A percentile compares a stretch with the other conserved stretches of the same genome.
phyloP scores from a whole-genome alignment of 768 basidiomycete species.

The Tricholoma sp. region DNA sequence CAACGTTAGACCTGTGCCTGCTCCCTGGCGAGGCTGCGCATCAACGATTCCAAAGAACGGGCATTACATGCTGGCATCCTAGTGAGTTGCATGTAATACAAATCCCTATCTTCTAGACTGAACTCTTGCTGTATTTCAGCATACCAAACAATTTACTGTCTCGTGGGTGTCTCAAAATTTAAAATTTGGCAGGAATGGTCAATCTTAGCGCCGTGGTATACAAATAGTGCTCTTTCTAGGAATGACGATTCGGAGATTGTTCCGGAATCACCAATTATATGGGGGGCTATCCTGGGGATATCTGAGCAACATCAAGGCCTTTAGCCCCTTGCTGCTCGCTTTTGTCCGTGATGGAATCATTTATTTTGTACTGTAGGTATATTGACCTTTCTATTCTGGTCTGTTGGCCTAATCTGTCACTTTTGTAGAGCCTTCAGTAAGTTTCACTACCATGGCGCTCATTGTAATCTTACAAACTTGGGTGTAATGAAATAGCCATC shows the following conservation, averaged over 20 bases:
- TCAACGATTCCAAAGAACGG: too few relatives aligned
- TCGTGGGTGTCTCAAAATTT: too few relatives aligned
- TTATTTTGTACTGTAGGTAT: not conserved
- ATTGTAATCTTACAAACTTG: too few relatives aligned
- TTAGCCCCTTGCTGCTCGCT: not conserved
- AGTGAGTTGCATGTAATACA: too few relatives aligned
- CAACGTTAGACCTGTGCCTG: too few relatives aligned
- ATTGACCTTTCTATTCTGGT: not conserved
- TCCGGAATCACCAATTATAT: not conserved
- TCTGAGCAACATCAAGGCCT: not conserved
- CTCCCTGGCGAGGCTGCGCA: too few relatives aligned
- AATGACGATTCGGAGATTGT: not conserved
- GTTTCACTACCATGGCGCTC: not conserved
- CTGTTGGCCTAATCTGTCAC: not conserved
- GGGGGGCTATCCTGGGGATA: not conserved
- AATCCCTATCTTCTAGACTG: too few relatives aligned
- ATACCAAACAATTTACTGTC: too few relatives aligned
- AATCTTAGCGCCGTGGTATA: not conserved
- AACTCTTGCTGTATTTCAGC: too few relatives aligned
- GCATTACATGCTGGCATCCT: too few relatives aligned
- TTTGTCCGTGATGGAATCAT: not conserved
- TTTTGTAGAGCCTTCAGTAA: not conserved
- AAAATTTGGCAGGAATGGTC: not conserved
- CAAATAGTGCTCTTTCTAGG: not conserved
- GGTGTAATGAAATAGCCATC: not conserved